Evolutionary conservation across 805 yeast species (phyloP).

Genomic region (Saccharomyces eubayanus): DNA sequence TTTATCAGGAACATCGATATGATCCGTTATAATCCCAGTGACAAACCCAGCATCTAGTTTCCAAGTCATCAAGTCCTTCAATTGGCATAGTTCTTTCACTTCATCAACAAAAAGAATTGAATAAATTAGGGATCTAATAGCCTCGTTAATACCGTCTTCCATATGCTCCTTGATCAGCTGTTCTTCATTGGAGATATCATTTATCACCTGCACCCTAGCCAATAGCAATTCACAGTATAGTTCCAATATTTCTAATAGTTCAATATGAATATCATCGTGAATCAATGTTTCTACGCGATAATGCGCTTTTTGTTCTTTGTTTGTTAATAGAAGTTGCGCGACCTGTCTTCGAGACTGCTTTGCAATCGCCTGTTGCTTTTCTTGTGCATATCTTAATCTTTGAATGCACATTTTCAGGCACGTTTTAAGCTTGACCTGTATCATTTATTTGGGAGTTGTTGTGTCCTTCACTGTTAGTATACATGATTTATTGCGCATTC

Average conservation of each 20-base stretch:
- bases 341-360: conserved; percentile 63
- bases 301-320: conserved; percentile 74
- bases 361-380: conserved; percentile 64
- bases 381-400: conserved; percentile 61
- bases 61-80: conserved; percentile 53
- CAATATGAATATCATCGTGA: conserved; percentile 72
- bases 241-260: conserved; percentile 69
- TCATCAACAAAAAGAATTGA: conserved; percentile 62
- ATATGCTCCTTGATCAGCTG: conserved; percentile 25
- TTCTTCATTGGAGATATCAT: conserved; percentile 33
- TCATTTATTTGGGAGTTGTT: background rate
- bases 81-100: conserved; percentile 55
- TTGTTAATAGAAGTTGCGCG: conserved; percentile 61
- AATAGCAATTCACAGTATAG: conserved; percentile 71
- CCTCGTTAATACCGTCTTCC: conserved; percentile 54
- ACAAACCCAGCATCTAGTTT: conserved; percentile 66
- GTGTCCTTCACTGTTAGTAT: conserved; percentile 1
- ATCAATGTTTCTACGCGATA: conserved; percentile 80
- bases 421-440: conserved; percentile 26
- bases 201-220: conserved; percentile 62
- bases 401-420: conserved; percentile 57
- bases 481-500: background rate
- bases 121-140: conserved; percentile 59
- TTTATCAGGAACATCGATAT: conserved; percentile 54
- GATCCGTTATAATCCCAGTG: conserved; percentile 26